These are phyloP conservation scores for Arbutus unedo DNA, from an alignment of 148 eudicot genomes.

Conservation along the genomic window DNA sequence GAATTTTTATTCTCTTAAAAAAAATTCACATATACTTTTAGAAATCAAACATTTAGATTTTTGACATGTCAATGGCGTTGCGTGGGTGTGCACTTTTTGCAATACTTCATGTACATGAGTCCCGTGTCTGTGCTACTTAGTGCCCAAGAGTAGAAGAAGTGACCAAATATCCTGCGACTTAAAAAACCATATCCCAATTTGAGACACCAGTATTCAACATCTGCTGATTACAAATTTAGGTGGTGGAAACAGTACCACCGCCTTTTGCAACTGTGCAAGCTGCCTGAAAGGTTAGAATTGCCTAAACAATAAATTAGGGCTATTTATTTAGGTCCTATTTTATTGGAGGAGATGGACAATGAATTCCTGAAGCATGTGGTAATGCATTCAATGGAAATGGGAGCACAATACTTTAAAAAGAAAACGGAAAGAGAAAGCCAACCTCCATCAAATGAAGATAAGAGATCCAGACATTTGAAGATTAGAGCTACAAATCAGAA, in stretches of 20 bases:
- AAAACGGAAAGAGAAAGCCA: not conserved
- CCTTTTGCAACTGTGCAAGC: not conserved
- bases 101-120: not conserved
- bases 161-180: not conserved
- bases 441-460: not conserved
- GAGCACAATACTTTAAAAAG: not conserved
- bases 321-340: not conserved
- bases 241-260: not conserved
- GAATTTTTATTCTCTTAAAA: not conserved
- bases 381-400: not conserved
- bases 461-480: not conserved
- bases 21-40: not conserved
- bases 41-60: not conserved
- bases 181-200: constrained; percentile 1
- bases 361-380: not conserved
- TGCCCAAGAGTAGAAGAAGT: not conserved
- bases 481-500: not conserved
- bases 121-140: not conserved
- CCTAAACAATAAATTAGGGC: not conserved
- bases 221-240: not conserved
- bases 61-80: not conserved
- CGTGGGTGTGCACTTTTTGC: not conserved
- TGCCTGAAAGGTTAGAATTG: not conserved
- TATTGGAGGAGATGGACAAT: not conserved
- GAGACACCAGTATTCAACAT: not conserved